Conservation (phyloP, 208 protist genomes). For the Trypanosoma cruzi region DNA sequence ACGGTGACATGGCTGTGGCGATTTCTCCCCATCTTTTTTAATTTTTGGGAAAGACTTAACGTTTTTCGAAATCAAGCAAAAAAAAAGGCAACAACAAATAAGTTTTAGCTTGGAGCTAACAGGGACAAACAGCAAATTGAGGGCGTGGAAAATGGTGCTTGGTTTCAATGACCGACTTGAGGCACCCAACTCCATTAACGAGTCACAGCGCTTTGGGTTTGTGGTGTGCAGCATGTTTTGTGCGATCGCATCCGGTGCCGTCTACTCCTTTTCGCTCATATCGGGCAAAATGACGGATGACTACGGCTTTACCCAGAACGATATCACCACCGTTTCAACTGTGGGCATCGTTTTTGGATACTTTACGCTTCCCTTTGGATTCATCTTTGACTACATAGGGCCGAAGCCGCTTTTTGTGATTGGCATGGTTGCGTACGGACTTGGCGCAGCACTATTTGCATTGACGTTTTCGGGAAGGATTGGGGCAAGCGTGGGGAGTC, state of each 20-base stretch:
- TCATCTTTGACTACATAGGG: constrained; percentile 58
- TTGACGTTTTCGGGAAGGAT: constrained; percentile 40
- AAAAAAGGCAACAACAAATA: too few relatives aligned
- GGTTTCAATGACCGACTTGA: constrained; percentile 23
- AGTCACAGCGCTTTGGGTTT: constrained; percentile 37
- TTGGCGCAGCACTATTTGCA: constrained; percentile 42
- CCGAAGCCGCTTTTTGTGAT: constrained; percentile 52
- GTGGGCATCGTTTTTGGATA: constrained; percentile 62
- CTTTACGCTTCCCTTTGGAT: constrained; percentile 50
- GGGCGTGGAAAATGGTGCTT: constrained; percentile 13
- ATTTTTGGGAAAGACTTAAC: too few relatives aligned
- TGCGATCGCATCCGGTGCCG: constrained; percentile 38
- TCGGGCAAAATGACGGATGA: constrained; percentile 32
- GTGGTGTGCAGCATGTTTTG: constrained; percentile 48
- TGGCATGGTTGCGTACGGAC: constrained; percentile 34
- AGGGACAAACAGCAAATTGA: constrained; percentile 8
- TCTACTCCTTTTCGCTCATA: constrained; percentile 54
- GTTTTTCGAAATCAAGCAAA: too few relatives aligned
- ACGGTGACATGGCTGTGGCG: too few relatives aligned
- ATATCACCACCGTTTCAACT: constrained; percentile 57
- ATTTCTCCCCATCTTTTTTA: too few relatives aligned
- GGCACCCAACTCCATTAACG: constrained; percentile 6
- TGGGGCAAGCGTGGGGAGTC: constrained; percentile 38
- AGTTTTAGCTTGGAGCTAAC: background rate
- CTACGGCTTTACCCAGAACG: constrained; percentile 42